Percentiles rank a stretch among this genome's conserved stretches.
Conservation (phyloP, 1,139 yeast species). For the Dujonia santamariae region DNA sequence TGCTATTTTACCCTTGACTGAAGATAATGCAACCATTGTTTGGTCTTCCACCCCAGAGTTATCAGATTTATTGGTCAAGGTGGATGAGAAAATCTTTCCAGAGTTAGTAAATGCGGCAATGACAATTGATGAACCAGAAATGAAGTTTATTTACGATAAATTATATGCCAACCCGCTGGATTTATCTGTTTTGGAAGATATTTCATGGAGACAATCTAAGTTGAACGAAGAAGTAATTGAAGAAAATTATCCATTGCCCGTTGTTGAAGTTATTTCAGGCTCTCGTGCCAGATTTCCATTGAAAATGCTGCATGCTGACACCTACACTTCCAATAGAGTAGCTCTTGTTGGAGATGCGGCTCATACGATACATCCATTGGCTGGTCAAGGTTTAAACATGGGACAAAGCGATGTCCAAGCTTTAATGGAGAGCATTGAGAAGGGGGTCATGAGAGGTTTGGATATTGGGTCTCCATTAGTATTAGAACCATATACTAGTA, state of each 20-base stretch:
- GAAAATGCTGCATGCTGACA: slow-evolving; percentile 85
- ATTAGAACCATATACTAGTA: slow-evolving; percentile 81
- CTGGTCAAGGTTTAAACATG: slow-evolving; percentile 98
- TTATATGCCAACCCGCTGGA: slow-evolving; percentile 38
- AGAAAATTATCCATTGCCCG: slow-evolving; percentile 64
- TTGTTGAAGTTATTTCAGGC: slow-evolving; percentile 54
- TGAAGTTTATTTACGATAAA: slow-evolving; percentile 34
- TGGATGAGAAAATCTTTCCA: slow-evolving; percentile 62
- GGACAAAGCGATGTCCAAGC: slow-evolving; percentile 92
- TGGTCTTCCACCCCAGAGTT: slow-evolving; percentile 88
- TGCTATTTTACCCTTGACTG: slow-evolving; percentile 86
- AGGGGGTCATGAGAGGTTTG: slow-evolving; percentile 71
- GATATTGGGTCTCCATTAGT: slow-evolving; percentile 86
- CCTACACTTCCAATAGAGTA: slow-evolving; percentile 76
- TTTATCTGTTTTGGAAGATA: slow-evolving; percentile 56
- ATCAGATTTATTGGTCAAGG: slow-evolving; percentile 57
- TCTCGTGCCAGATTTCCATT: slow-evolving; percentile 90
- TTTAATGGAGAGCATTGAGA: slow-evolving; percentile 65
- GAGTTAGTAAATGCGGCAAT: slow-evolving; percentile 83
- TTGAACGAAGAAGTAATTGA: slow-evolving; percentile 43
- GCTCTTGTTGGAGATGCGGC: slow-evolving; percentile 98
- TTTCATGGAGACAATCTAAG: slow-evolving; percentile 66
- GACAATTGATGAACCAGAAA: slow-evolving; percentile 53
- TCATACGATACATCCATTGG: slow-evolving; percentile 94
- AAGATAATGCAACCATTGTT: slow-evolving; percentile 81